A percentile compares a stretch with the other conserved stretches of the same genome.
These are phyloP conservation scores for Claviceps arundinis DNA, from an alignment of 2,329 filamentous ascomycete genomes.

Conservation along the genomic window DNA sequence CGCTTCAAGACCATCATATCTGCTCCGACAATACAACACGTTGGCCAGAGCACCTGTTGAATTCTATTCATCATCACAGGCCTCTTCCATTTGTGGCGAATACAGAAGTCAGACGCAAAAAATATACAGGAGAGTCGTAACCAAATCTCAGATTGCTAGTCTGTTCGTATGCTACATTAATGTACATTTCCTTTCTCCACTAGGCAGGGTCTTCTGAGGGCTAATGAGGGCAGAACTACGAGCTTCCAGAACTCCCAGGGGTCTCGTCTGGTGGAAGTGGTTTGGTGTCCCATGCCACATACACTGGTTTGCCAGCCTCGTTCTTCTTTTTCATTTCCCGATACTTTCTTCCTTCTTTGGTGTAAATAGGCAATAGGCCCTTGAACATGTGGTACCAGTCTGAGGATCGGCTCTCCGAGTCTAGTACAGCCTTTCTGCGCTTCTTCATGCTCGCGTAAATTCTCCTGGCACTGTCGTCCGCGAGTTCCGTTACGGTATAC, in stretches of 20 bases:
- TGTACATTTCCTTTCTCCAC: no score
- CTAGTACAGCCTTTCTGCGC: slow-evolving; percentile 38
- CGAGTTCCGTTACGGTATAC: slow-evolving; percentile 59
- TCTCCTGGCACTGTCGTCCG: slow-evolving; percentile 25
- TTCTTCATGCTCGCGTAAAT: slow-evolving; percentile 44
- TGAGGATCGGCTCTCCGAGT: slow-evolving; percentile 24
- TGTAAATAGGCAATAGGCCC: slow-evolving; percentile 27
- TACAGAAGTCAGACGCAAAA: no score
- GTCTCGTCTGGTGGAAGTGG: slow-evolving; percentile 10
- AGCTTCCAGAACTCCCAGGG: neutral
- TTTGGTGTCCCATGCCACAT: slow-evolving; percentile 31
- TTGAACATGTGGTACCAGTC: slow-evolving; percentile 34
- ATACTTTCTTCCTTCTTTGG: slow-evolving; percentile 42
- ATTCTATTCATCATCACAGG: no score
- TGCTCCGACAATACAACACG: no score
- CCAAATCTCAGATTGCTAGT: no score
- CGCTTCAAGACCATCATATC: no score
- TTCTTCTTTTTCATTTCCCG: slow-evolving; percentile 40
- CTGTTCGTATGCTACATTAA: no score
- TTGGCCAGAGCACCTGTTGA: no score
- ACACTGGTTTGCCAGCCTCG: slow-evolving; percentile 32
- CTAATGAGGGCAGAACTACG: no score
- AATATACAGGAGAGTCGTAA: no score
- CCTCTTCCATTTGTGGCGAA: no score
- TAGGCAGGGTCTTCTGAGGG: no score